These are phyloP conservation scores for Hypoxylon sp. DNA, from an alignment of 2,329 filamentous ascomycete species.

Conservation along the genomic window DNA sequence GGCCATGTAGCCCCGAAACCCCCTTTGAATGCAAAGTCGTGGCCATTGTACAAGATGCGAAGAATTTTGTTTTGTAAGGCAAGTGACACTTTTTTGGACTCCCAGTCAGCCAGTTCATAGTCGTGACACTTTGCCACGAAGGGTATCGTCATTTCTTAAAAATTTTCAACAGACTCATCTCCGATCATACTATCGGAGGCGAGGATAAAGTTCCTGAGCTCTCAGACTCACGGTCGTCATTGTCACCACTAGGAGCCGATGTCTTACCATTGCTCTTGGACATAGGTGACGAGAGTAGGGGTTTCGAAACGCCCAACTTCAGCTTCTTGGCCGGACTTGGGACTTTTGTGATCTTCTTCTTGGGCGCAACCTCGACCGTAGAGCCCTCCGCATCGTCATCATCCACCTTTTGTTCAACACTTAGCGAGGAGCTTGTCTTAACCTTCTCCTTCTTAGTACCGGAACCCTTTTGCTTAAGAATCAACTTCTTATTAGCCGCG, in stretches of 20 bases:
- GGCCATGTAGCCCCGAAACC: slow-evolving; percentile 44
- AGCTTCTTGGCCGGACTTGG: slow-evolving; percentile 63
- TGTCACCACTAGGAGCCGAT: slow-evolving; percentile 41
- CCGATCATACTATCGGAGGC: slow-evolving; percentile 58
- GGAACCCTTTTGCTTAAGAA: slow-evolving; percentile 66
- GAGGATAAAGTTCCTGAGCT: slow-evolving; percentile 71
- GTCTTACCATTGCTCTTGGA: slow-evolving; percentile 66
- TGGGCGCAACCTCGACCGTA: slow-evolving; percentile 60
- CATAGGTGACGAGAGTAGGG: slow-evolving; percentile 64
- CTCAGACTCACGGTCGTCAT: slow-evolving; percentile 68
- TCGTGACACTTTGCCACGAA: slow-evolving; percentile 16
- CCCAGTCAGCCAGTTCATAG: slow-evolving; percentile 9
- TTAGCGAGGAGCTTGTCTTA: slow-evolving; percentile 66
- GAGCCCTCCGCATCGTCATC: slow-evolving; percentile 58
- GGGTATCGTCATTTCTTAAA: slow-evolving; percentile 25
- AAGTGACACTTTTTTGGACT: slow-evolving; percentile 19
- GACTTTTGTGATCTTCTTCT: slow-evolving; percentile 61
- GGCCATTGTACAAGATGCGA: slow-evolving; percentile 47
- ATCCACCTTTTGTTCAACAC: slow-evolving; percentile 63
- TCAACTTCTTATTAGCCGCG: slow-evolving; percentile 69
- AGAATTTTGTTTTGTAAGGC: slow-evolving; percentile 32
- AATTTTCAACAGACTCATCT: slow-evolving; percentile 14
- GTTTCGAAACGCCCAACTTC: slow-evolving; percentile 62
- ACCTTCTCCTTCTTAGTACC: slow-evolving; percentile 69
- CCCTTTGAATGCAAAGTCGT: slow-evolving; percentile 49